A percentile compares a stretch with the other conserved stretches of the same genome.
phyloP scores from a whole-genome alignment of 495 filamentous ascomycete genomes.

The Friedmanniomyces simplex region DNA sequence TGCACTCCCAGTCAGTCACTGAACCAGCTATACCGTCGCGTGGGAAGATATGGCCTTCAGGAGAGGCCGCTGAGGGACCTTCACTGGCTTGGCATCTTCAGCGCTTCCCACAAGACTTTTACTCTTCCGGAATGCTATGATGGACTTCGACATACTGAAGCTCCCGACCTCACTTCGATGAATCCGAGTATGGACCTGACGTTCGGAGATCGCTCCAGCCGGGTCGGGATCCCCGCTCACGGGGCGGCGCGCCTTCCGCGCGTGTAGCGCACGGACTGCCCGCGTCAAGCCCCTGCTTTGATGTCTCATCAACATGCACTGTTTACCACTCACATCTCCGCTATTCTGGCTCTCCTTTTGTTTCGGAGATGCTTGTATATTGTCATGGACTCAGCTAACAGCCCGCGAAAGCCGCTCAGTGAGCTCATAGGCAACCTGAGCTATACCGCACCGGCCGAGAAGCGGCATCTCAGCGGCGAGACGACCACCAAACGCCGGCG shows the following conservation, averaged over 20 bases:
- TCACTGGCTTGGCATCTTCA: too few species aligned
- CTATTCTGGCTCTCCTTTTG: not conserved
- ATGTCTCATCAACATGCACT: not conserved
- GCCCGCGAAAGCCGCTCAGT: conserved; percentile 1
- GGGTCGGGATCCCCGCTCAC: not conserved
- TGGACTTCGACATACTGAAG: too few species aligned
- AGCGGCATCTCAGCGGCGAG: conserved; percentile 1
- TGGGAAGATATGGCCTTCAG: not conserved
- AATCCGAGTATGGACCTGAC: not conserved
- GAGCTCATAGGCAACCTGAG: conserved; percentile 7
- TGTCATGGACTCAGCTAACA: not conserved
- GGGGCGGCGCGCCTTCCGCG: not conserved
- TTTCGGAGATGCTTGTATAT: not conserved
- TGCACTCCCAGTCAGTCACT: too few species aligned
- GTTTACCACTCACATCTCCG: not conserved
- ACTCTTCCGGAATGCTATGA: too few species aligned
- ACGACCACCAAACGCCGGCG: conserved; percentile 14
- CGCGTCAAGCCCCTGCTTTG: not conserved
- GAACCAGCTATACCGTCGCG: not conserved
- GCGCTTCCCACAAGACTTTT: too few species aligned
- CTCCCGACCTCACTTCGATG: too few species aligned
- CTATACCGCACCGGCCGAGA: not conserved
- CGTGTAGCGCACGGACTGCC: too few species aligned
- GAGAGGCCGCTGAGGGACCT: not conserved
- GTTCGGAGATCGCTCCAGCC: not conserved